Evolutionary conservation across 352 stramenopile species (phyloP), one percentile per base, ranked within the genome.

Genomic region (Phytophthora ramorum): DNA sequence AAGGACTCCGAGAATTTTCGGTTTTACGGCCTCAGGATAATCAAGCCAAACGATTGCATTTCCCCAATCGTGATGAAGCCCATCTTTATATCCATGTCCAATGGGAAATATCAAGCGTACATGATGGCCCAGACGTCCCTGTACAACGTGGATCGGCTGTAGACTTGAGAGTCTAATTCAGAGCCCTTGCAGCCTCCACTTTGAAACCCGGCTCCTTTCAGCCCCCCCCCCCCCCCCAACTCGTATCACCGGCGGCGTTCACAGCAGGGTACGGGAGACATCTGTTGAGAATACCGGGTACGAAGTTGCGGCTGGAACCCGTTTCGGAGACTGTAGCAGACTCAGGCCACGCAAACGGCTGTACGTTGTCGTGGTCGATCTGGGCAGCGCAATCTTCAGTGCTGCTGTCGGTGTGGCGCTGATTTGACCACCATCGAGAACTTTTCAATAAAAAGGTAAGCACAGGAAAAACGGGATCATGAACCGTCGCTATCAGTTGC

Each of bases 401-500:
- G 22, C 22, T 24, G 22, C 22, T 24, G 26, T 32, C 26, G 26
- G 26, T 7, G 26, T 4, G 26, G 26, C 26, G 7, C 26, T 9
- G 26, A 24, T 24, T 24, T 24, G 22, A 24, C 1, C 22, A 24
- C 22, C 22, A 3, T 24, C 7, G 26, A 32, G 7, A 32, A 32
- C 26, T 32, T 32, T 32, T 32, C 26, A 9, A 28, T 6, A 5
- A 28, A 28, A 28, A 32, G 26, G 26, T 8, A 32, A 24, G n/a
- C n/a, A 24, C 22, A 24, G 22, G 22, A 3, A 24, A 24, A 24
- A 24, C 22, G 22, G n/a, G 22, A 32, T 32, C 62, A 66, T 71
- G 63, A 71, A 71, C 49, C 63, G 63, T 71, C 57, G 63, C 63
- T 45, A 58, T 62, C 57, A 59, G 46, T 69, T 58, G 53, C 37